phyloP scores from a whole-genome alignment of 1,139 yeast species.

The Hanseniaspora sp. region DNA sequence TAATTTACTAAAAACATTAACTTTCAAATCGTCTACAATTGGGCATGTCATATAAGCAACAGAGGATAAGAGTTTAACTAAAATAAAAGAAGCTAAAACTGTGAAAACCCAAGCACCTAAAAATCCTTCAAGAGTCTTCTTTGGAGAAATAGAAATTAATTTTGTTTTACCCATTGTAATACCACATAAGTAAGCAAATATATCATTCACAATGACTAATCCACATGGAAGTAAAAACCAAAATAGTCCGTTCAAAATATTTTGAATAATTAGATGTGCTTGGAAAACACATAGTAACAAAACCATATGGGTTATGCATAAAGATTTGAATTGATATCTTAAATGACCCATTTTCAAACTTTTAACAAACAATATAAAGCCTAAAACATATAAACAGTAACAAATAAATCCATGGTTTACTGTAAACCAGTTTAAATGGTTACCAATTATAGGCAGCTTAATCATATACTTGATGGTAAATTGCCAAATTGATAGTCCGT shows the following conservation, averaged over 20 bases:
- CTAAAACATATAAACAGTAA: slow-evolving; percentile 74
- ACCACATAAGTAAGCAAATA: slow-evolving; percentile 93
- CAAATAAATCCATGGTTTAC: slow-evolving; percentile 73
- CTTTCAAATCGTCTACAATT: slow-evolving; percentile 45
- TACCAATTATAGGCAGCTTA: slow-evolving; percentile 24
- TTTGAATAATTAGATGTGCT: slow-evolving; percentile 83
- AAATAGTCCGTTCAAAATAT: slow-evolving; percentile 77
- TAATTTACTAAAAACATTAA: slow-evolving; percentile 49
- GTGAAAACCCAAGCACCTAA: slow-evolving; percentile 97
- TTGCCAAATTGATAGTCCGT: slow-evolving; percentile 70
- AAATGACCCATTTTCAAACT: slow-evolving; percentile 82
- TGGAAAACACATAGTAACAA: slow-evolving; percentile 81
- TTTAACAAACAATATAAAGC: slow-evolving; percentile 81
- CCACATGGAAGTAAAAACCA: slow-evolving; percentile 93
- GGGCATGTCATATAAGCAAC: slow-evolving; percentile 82
- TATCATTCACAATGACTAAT: slow-evolving; percentile 85
- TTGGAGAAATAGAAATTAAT: slow-evolving; percentile 86
- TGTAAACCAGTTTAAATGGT: slow-evolving; percentile 33
- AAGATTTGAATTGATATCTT: slow-evolving; percentile 85
- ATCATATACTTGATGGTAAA: slow-evolving; percentile 34
- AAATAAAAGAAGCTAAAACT: slow-evolving; percentile 55
- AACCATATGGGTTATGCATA: slow-evolving; percentile 92
- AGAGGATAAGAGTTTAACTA: slow-evolving; percentile 53
- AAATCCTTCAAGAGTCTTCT: slow-evolving; percentile 95
- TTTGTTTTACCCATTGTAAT: slow-evolving; percentile 92